Base-by-base conservation (phyloP, 495 filamentous ascomycete genomes). In the Penicillium silybi region DNA sequence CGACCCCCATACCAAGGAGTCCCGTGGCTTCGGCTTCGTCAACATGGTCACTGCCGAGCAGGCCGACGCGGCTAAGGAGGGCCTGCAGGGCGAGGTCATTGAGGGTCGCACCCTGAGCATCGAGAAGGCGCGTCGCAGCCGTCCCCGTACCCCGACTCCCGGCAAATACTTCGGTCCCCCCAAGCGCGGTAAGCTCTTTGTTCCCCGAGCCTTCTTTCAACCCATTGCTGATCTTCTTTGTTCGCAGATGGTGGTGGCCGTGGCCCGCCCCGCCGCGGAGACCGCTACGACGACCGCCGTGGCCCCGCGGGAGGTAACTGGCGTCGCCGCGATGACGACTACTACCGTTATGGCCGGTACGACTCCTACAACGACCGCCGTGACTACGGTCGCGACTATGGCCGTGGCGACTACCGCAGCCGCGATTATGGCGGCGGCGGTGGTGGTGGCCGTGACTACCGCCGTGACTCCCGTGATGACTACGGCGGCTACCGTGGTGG, bases 131-230 rank as follows among this genome's bases (percentile, higher is more conserved):
- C 88, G 93, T 64, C 89, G 93, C 71, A 85, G 87, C 66, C 86
- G 89, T 54, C 95, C 95, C 48, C 88, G 93, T 64, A 97, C 92
- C 40, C 93, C 93, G 11, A 99, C 93, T 52, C 93, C 93, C 32
- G 93, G 93, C 73, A 97, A 97, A 73, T 99, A 99, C 83, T 97
- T 95, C 67, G 93, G 93, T 45, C 95, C 95, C 44, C 93, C 95
- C 50, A 97, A 99, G 85, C 80, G 95, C 77, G 93, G 93, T 96
- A 75, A 78, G 86, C 59, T 50, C 54, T 41, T 26, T 20, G 23
- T 37, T 35, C 11, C 40, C 18, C 25, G 6, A 6, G 10, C 44
- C 39, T 17, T 23, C 50, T 29, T 40, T 53, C 44, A 46, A 48
- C 51, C 53, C 35, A n/a, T 32, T 18, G 35, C 65, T 53, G 61